These are phyloP conservation scores for Acer yangbiense DNA, from an alignment of 345 rosid species.

Conservation along the genomic window DNA sequence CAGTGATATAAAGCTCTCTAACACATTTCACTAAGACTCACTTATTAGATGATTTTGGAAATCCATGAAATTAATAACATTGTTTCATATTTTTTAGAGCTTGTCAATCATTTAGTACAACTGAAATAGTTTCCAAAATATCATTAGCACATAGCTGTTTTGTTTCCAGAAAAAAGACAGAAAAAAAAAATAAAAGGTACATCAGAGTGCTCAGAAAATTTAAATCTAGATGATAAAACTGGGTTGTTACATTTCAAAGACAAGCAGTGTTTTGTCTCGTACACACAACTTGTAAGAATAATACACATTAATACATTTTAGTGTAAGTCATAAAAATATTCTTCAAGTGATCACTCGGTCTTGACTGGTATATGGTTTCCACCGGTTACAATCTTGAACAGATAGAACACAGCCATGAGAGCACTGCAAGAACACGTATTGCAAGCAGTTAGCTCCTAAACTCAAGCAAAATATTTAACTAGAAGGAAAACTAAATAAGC, in stretches of 20 bases:
- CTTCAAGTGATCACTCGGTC: conserved; percentile 51
- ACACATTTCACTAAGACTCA: neutral
- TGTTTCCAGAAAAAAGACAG: neutral
- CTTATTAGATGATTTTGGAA: neutral
- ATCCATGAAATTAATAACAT: neutral
- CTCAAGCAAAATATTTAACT: conserved; percentile 3
- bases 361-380: conserved; percentile 81
- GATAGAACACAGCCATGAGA: conserved; percentile 82
- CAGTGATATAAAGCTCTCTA: too few species aligned
- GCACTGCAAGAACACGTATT: conserved; percentile 59
- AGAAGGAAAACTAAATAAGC: neutral
- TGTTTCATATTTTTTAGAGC: neutral
- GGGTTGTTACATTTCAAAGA: neutral
- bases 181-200: neutral
- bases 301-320: conserved; percentile 16
- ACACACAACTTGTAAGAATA: neutral
- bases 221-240: neutral
- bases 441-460: conserved; percentile 15
- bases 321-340: neutral
- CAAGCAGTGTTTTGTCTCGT: neutral
- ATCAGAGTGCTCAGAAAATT: neutral
- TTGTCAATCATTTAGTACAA: neutral
- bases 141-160: neutral
- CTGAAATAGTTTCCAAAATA: neutral
- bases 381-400: conserved; percentile 79